Base-by-base conservation (phyloP, 2,329 filamentous ascomycete genomes). In the Fusarium sp. region DNA sequence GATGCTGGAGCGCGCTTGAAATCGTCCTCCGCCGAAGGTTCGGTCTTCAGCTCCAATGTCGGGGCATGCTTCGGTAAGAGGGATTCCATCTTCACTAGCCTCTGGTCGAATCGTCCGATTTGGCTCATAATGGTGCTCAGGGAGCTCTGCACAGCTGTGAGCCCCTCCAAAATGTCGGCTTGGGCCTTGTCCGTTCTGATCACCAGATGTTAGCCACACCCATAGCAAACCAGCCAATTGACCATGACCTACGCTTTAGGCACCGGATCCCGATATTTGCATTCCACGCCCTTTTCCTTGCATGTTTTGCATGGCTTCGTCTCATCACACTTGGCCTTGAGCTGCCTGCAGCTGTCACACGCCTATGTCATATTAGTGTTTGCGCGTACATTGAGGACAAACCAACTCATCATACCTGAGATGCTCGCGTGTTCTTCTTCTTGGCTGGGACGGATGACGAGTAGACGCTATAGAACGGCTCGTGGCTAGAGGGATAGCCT, bases 301-400 rank as follows among this genome's bases (percentile, higher is more conserved):
- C 96, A 99, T 74, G 90, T 93, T 76, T 93, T 95, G 74, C 91
- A 91, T 2, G 91, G 93, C 70, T 91, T 89, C 10, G 90, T 89
- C 82, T 97, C 93, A 74, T 97, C 93, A 77, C 93, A 97, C 80
- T 97, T 97, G 13, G 93, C 93, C 79, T 97, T 97, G 38, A 95
- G 86, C 65, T 91, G 87, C 63, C 93, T 89, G 80, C 93, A 97
- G 78, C 91, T 92, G 75, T 97, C 93, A 79, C 96, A 99, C 36
- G 96, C 96, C 90, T 97, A 73, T 44, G 16, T 49, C n/a, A 14
- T 16, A 62, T 76, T 64, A 74, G 66, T 33, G 29, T 16, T 50
- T 44, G 13, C 38, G 58, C 49, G 3, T 14, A 31, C 6, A 4
- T 50, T 7, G 8, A 16, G 31, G 29, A 16, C 20, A 27, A 20